A percentile compares a stretch with the other conserved stretches of the same genome.
These are phyloP conservation scores for Waltergamsia citrina DNA, from an alignment of 2,329 filamentous ascomycete species.

Conservation along the genomic window DNA sequence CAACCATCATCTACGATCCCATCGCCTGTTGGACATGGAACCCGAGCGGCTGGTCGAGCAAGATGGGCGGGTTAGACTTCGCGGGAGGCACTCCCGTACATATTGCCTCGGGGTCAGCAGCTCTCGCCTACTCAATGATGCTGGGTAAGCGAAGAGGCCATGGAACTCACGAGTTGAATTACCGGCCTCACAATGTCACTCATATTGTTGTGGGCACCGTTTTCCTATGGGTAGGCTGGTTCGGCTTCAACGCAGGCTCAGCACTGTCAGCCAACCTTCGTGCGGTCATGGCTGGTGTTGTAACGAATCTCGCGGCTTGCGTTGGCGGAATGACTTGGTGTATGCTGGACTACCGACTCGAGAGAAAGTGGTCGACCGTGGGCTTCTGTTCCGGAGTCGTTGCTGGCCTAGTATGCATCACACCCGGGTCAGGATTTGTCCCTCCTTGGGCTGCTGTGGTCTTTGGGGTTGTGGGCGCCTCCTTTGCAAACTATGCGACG, in stretches of 20 bases:
- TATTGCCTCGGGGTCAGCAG: constrained; percentile 73
- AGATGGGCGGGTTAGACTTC: constrained; percentile 77
- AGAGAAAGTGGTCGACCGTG: constrained; percentile 87
- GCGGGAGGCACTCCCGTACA: constrained; percentile 87
- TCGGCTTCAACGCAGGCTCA: constrained; percentile 86
- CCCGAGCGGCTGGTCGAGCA: constrained; percentile 66
- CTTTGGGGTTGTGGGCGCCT: constrained; percentile 67
- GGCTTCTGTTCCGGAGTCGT: constrained; percentile 90
- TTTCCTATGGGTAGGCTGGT: constrained; percentile 94
- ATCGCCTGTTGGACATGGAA: constrained; percentile 98
- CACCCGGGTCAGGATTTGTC: constrained; percentile 66
- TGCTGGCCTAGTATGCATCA: constrained; percentile 79
- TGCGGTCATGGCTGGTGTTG: constrained; percentile 76
- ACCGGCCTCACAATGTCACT: constrained; percentile 86
- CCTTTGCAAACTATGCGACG: constrained; percentile 79
- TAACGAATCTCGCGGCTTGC: constrained; percentile 78
- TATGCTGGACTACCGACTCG: constrained; percentile 77
- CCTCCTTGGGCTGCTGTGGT: constrained; percentile 77
- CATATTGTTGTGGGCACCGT: constrained; percentile 89
- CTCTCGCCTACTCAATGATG: constrained; percentile 85
- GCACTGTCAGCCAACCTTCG: constrained; percentile 74
- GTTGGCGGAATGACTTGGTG: constrained; percentile 86
- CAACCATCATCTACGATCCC: constrained; percentile 81
- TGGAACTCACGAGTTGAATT: constrained; percentile 81
- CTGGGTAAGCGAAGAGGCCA: constrained; percentile 78